Base-by-base conservation (phyloP, 164 flowering plant genomes). In the Saururus chinensis region DNA sequence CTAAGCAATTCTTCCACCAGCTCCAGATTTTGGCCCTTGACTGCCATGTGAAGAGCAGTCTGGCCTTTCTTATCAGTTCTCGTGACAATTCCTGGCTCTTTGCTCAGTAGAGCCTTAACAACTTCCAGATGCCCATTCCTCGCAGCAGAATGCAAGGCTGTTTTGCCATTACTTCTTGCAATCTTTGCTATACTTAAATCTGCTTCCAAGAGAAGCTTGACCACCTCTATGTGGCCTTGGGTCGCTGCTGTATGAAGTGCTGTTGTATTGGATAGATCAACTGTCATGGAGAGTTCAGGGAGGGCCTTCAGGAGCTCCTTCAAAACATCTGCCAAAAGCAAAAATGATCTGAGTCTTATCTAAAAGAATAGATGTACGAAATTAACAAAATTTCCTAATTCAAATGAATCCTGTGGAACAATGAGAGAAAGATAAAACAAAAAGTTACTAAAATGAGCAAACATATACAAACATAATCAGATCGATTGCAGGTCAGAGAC, bases 1-100 rank as follows among this genome's bases (percentile, higher is more conserved):
- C 64, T 81, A 30, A 90, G 77, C 71, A 93, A 62, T 77, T 78
- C 92, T 65, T 82, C 90, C 30, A 93, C 95, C 37, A 93, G 74
- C 69, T 80, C 89, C 61, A 82, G 62, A 35, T 70, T 90, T 64
- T 79, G 87, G 19, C 96, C 97, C 68, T 93, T 93, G 40, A 75
- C 95, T 0, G 98, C 95, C 98, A 93, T 93, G 79, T 93, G 98
- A 66, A 93, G 89, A 0, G 98, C 96, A 1, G 97, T 85, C 72
- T 93, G 98, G 5, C 97, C 95, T 79, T 93, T 93, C 76, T 88
- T 90, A 68, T 93, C 98, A 13, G 63, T 81, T 59, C 92, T 60
- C 9, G 76, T 70, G 0, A 80, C 73, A n/a, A 82, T 70, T 61
- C 72, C 79, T 35, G 90, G 92, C 63, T 90, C 95, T 49, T 71